phyloP scores from a whole-genome alignment of 495 filamentous ascomycete genomes.

The Aspergillus mulundensis region DNA sequence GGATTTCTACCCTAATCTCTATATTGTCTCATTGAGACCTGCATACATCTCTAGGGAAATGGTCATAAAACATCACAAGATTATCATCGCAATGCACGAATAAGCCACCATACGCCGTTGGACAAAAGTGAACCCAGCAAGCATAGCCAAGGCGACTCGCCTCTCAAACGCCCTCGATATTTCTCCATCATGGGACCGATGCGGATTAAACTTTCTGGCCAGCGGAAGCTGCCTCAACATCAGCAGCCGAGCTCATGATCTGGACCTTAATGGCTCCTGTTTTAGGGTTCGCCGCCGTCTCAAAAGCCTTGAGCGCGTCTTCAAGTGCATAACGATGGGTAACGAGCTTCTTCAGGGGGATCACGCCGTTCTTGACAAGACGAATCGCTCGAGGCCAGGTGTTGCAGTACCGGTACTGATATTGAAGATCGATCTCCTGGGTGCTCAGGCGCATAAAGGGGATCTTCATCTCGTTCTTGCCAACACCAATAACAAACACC shows the following conservation, averaged over 20 bases:
- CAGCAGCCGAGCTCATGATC: constrained; percentile 58
- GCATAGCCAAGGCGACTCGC: constrained; percentile 15
- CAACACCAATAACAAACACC: constrained; percentile 90
- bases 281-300: constrained; percentile 78
- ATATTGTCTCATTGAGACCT: constrained; percentile 10
- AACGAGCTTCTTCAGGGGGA: constrained; percentile 74
- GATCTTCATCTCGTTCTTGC: constrained; percentile 89
- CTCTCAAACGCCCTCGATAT: constrained; percentile 10
- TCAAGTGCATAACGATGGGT: constrained; percentile 84
- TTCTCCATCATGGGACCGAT: neutral
- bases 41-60: constrained; percentile 17
- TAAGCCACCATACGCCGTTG: constrained; percentile 4
- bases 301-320: constrained; percentile 84
- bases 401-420: constrained; percentile 94
- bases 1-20: constrained; percentile 21
- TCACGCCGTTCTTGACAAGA: constrained; percentile 73
- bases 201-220: constrained; percentile 28
- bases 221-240: constrained; percentile 41
- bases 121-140: constrained; percentile 9
- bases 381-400: constrained; percentile 93
- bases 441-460: constrained; percentile 90
- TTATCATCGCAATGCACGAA: constrained; percentile 16
- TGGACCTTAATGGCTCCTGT: constrained; percentile 94
- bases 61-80: constrained; percentile 19
- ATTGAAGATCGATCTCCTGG: constrained; percentile 87